Percentiles rank a stretch among this genome's conserved stretches.
These are phyloP conservation scores for Schwanniomyces yamadae DNA, from an alignment of 805 yeast genomes.

Conservation along the genomic window DNA sequence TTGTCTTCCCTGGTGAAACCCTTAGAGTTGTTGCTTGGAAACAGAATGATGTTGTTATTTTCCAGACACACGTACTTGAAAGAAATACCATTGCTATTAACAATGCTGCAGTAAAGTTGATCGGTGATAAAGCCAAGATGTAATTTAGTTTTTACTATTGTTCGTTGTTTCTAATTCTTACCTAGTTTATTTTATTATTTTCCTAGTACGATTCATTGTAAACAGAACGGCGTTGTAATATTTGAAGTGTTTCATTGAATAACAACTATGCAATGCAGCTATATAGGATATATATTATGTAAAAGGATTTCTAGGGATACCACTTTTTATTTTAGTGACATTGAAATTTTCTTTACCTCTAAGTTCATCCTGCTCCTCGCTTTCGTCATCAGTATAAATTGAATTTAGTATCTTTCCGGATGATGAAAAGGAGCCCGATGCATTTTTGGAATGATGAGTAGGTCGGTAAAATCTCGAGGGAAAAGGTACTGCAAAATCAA, in stretches of 20 bases:
- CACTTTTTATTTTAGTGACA: too few species aligned
- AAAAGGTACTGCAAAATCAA: constrained; percentile 32
- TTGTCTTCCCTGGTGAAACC: constrained; percentile 93
- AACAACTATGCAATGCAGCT: too few species aligned
- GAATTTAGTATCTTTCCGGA: constrained; percentile 23
- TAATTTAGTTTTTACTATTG: constrained; percentile 16
- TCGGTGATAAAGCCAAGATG: constrained; percentile 41
- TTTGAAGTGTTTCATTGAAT: too few species aligned
- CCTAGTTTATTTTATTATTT: too few species aligned
- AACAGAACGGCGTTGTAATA: too few species aligned
- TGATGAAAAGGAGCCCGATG: constrained; percentile 21
- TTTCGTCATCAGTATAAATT: constrained; percentile 21
- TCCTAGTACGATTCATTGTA: too few species aligned
- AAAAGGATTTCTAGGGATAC: too few species aligned
- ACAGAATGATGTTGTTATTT: constrained; percentile 63
- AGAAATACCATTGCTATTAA: constrained; percentile 77
- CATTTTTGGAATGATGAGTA: constrained; percentile 15
- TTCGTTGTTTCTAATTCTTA: too few species aligned
- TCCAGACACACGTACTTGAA: constrained; percentile 80
- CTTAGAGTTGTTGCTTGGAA: constrained; percentile 84
- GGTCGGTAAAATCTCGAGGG: constrained; percentile 7
- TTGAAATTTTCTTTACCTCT: constrained; percentile 3
- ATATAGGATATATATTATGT: too few species aligned
- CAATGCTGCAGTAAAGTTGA: constrained; percentile 76
- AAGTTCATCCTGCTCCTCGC: constrained; percentile 19